Evolutionary conservation across 331 rosid genomes (phyloP), one percentile per base, ranked within the genome.

Genomic region (Rhamnella rubrinervis): DNA sequence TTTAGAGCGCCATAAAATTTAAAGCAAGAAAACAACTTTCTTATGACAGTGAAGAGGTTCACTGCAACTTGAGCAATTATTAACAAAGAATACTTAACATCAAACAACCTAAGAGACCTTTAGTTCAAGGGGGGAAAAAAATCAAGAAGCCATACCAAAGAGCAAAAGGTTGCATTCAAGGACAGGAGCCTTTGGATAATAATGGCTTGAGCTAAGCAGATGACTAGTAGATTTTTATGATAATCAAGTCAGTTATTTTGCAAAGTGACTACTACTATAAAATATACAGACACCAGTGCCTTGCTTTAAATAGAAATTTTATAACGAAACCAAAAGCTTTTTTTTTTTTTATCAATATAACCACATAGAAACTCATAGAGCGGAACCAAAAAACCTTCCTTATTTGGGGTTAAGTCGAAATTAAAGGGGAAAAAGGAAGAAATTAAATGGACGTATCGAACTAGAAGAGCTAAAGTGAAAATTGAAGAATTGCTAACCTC

Each of bases 401-500:
- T 44, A 44, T 11, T 44, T 14, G 13, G n/a, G 49, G 35, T 31
- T 2, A 31, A 31, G 35, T 31, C 35, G 35, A 44, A 44, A 44
- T 2, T 1, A 44, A 44, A 59, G 47, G 17, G 70, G 21, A 46
- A 39, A 65, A 23, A 12, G 31, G 49, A 57, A 23, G 59, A 68
- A 47, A 59, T 15, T 9, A 28, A 69, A 41, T 40, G 31, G 65
- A 46, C 25, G 12, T 18, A 18, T 17, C 11, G 19, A 53, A 1
- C 3, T 6, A 53, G 58, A 53, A 52, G 55, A 51, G 37, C 69
- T 11, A 66, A 49, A 49, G 18, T 8, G 25, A 55, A 70, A 39
- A 6, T 0, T 19, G 9, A 53, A 9, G 25, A 38, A 50, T 20
- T 1, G 14, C 76, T 71, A 50, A 88, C 98, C 97, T 87, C 98